Evolutionary conservation across 176 grass and related monocot species (phyloP), one percentile per base, ranked within the genome.

Genomic region (Phoenix roebelenii): DNA sequence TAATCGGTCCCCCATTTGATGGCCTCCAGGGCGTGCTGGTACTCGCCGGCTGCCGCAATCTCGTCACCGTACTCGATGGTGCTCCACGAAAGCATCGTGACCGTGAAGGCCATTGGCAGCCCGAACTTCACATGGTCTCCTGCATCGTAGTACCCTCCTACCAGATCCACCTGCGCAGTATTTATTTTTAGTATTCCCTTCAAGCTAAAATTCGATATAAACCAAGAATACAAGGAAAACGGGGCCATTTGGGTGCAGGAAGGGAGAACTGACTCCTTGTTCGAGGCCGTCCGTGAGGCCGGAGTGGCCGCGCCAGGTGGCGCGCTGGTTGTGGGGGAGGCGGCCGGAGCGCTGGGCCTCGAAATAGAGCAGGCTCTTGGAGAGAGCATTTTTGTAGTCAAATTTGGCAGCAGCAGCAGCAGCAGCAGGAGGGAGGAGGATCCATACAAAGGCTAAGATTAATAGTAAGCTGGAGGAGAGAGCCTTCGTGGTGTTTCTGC

Each of bases 1-100:
- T 89, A 95, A 80, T 95, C 89, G 17, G 89, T 89, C 57, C 89
- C 89, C 89, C 89, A 95, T 64, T 95, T 95, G 77, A 95, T 95
- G 17, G 89, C 89, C 75, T 95, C 81, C n/a, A 88, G 74, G 26
- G 74, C 22, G 82, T 89, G 89, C 0, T 59, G 52, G 74, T 77
- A 82, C 81, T 95, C 81, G 4, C 78, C 85, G 49, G 81, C 85
- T 15, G 64, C 72, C 23, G 49, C 64, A 60, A 95, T 79, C 54
- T 85, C 85, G 62, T 49, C 81, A 26, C 49, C 78, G 65, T 84
- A 95, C n/a, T 95, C 85, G 75, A 89, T 72, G 71, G 71, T 77
- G 30, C 85, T 79, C 89, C 89, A 95, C 9, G 84, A 68, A 50
- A 95, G 85, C 85, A 95, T 89, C 60, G 89, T 95, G 44, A 95